Conservation (phyloP, 345 rosid genomes). For the Ceriops zippeliana region DNA sequence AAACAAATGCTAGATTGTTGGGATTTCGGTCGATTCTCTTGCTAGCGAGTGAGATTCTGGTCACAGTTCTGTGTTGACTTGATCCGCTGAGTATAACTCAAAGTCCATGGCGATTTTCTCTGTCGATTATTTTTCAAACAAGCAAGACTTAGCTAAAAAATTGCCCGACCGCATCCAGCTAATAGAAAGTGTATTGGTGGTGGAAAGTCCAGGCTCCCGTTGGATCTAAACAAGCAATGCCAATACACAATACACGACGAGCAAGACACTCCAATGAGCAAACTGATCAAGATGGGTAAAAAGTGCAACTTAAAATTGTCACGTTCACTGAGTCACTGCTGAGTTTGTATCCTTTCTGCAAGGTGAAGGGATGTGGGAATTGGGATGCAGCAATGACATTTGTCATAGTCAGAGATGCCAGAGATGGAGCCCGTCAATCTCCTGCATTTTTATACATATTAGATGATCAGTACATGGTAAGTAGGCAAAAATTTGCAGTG, state of each 20-base stretch:
- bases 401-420: constrained; percentile 9
- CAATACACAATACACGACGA: background rate
- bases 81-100: too few relatives aligned
- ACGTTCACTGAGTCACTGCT: background rate
- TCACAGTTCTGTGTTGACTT: too few relatives aligned
- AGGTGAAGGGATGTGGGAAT: constrained; percentile 37
- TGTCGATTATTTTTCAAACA: too few relatives aligned
- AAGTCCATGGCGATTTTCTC: too few relatives aligned
- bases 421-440: too few relatives aligned
- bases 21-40: too few relatives aligned
- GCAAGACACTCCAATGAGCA: background rate
- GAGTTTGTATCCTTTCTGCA: constrained; percentile 1
- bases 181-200: too few relatives aligned
- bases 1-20: too few relatives aligned
- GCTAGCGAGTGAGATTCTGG: too few relatives aligned
- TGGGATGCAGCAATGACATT: background rate
- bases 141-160: too few relatives aligned
- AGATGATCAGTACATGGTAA: background rate
- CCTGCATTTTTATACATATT: background rate
- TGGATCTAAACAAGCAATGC: background rate
- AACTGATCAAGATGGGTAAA: background rate
- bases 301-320: constrained; percentile 1
- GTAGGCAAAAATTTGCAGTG: background rate
- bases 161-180: too few relatives aligned
- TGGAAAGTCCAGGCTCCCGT: background rate